These are phyloP conservation scores for Trapa bicornis DNA, from an alignment of 345 rosid species.

Conservation along the genomic window DNA sequence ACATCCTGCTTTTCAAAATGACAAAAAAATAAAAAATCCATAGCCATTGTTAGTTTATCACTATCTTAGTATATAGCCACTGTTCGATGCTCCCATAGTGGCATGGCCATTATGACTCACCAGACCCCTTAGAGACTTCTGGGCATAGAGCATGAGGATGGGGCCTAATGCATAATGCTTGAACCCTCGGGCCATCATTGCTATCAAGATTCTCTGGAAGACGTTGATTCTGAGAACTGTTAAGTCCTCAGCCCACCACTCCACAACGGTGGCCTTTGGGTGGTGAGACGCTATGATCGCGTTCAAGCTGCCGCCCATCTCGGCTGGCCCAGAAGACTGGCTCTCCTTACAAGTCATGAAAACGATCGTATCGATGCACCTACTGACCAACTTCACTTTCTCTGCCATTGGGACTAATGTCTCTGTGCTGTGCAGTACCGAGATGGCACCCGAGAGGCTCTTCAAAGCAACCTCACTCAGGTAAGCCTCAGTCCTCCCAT, in stretches of 20 bases:
- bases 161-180: slow-evolving; percentile 83
- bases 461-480: slow-evolving; percentile 64
- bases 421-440: slow-evolving; percentile 49
- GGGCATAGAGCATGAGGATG: slow-evolving; percentile 87
- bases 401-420: slow-evolving; percentile 50
- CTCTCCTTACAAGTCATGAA: slow-evolving; percentile 63
- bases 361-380: slow-evolving; percentile 75
- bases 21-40: neutral
- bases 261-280: slow-evolving; percentile 36
- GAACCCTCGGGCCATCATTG: slow-evolving; percentile 79
- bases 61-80: too few species aligned
- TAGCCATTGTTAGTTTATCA: neutral
- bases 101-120: slow-evolving; percentile 31
- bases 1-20: slow-evolving; percentile 46
- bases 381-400: slow-evolving; percentile 60
- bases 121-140: slow-evolving; percentile 89
- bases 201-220: slow-evolving; percentile 69
- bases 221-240: slow-evolving; percentile 60
- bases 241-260: slow-evolving; percentile 97
- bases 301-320: slow-evolving; percentile 15
- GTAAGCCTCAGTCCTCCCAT: slow-evolving; percentile 63
- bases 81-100: neutral
- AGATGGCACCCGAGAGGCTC: slow-evolving; percentile 57
- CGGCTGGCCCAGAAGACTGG: slow-evolving; percentile 34
- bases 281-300: slow-evolving; percentile 18